Percentiles rank a stretch among this genome's conserved stretches.
Conservation (phyloP, 139 green algal genomes). For the Chlorella sp. region DNA sequence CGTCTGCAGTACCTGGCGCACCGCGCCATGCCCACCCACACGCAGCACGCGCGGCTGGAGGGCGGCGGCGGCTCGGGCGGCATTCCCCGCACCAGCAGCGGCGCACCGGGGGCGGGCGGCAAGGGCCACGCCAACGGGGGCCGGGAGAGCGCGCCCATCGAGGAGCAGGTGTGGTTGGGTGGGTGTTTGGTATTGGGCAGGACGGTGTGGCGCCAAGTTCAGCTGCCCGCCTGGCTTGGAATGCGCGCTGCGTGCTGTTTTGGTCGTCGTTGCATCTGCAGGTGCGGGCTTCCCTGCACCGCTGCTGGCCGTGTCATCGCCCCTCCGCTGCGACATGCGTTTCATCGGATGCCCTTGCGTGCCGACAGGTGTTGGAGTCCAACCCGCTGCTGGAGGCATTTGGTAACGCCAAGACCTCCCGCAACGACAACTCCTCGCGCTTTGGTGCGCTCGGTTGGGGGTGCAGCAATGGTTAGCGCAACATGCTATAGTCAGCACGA, state of each 20-base stretch:
- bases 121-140: slow-evolving; percentile 1
- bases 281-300: too few species aligned
- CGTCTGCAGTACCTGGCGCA: slow-evolving; percentile 65
- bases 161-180: slow-evolving; percentile 57
- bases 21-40: slow-evolving; percentile 32
- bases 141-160: slow-evolving; percentile 50
- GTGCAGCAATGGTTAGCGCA: too few species aligned
- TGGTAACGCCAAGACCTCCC: slow-evolving; percentile 87
- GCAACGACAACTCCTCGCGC: slow-evolving; percentile 64
- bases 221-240: too few species aligned
- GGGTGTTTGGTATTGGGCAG: too few species aligned
- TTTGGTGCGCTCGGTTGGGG: too few species aligned
- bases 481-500: too few species aligned
- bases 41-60: background rate
- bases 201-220: too few species aligned
- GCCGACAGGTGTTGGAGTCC: slow-evolving; percentile 71
- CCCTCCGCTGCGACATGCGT: too few species aligned
- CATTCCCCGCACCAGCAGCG: background rate
- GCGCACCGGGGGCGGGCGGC: background rate
- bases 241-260: too few species aligned
- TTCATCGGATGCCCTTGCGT: too few species aligned
- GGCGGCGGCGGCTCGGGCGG: background rate
- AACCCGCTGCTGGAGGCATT: slow-evolving; percentile 92
- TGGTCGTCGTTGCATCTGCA: too few species aligned
- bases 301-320: too few species aligned